phyloP scores from a whole-genome alignment of 441 rosid species.

The Bocquillonia castaneifolia region DNA sequence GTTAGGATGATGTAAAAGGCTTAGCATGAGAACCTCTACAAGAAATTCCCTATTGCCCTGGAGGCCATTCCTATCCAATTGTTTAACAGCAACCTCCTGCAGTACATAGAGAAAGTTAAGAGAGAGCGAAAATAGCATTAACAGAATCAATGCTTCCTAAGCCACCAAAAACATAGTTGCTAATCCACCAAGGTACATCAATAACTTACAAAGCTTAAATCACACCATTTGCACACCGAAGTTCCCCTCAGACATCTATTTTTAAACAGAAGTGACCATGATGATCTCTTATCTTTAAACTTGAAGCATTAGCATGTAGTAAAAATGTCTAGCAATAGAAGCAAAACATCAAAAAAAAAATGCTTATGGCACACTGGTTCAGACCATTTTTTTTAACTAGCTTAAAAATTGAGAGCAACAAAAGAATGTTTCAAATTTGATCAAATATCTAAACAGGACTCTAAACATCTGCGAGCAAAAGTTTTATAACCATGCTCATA shows the following conservation, averaged over 20 bases:
- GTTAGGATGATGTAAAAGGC: conserved; percentile 94
- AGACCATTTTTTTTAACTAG: no score
- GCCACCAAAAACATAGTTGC: background rate
- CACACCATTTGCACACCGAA: background rate
- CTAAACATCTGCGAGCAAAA: background rate
- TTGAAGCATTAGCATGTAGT: background rate
- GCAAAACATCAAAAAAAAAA: background rate
- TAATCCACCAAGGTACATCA: background rate
- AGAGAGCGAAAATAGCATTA: background rate
- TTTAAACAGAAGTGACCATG: background rate
- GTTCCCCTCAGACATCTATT: background rate
- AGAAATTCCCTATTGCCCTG: conserved; percentile 98
- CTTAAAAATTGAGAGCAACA: background rate
- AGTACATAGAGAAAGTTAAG: background rate
- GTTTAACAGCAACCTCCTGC: conserved; percentile 96
- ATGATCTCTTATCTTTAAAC: background rate
- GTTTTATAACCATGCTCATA: background rate
- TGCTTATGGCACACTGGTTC: no score
- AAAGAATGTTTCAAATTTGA: background rate
- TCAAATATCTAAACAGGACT: background rate
- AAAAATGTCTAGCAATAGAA: background rate
- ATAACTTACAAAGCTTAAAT: conserved; percentile 3
- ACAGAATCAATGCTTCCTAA: background rate
- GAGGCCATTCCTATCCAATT: conserved; percentile 88
- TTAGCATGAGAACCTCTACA: conserved; percentile 98